Base-by-base conservation (phyloP, 2,329 filamentous ascomycete genomes). In the Cercospora sesami region DNA sequence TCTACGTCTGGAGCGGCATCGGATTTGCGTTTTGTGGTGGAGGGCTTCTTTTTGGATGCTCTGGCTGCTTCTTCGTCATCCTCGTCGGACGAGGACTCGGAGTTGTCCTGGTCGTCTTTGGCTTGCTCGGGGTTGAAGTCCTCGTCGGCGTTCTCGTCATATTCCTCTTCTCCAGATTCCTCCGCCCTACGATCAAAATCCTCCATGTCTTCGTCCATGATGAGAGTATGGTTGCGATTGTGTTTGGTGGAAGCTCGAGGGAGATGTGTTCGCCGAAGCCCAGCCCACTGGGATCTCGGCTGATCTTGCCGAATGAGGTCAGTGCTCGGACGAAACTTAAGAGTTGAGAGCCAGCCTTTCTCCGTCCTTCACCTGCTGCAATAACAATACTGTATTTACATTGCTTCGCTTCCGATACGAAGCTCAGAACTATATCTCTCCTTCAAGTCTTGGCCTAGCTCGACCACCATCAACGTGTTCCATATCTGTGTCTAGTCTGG, bases 91-190 rank as follows among this genome's bases (percentile, higher is more conserved):
- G 76, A 79, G 9, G 76, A 78, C 2, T 76, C 77, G 2, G 75
- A 75, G 53, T 71, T 71, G 51, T 74, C 74, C 10, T 73, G 73
- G 28, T 73, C 77, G 36, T 75, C 75, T 4, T 72, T 75, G 12
- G 75, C 75, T 61, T 77, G 65, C 9, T 77, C 76, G 1, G 79
- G 79, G 59, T 79, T 80, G 72, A 82, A 83, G 72, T 83, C 81
- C 31, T 81, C 80, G 67, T 82, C 81, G 62, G 79, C 79, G 58
- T 80, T 79, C 60, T 81, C 81, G 66, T 81, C 77, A 68, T 82
- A 82, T 12, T 78, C 75, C 42, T 79, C 77, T 23, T 80, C 79
- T 45, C 36, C 60, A 1, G 63, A 66, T n/a, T 72, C 69, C 23
- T 70, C 67, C 33, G 71, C 64, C n/a, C 53, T 53, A 14, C 53